Evolutionary conservation across 345 rosid species (phyloP), one percentile per base, ranked within the genome.

Genomic region (Salix koriyanagi): DNA sequence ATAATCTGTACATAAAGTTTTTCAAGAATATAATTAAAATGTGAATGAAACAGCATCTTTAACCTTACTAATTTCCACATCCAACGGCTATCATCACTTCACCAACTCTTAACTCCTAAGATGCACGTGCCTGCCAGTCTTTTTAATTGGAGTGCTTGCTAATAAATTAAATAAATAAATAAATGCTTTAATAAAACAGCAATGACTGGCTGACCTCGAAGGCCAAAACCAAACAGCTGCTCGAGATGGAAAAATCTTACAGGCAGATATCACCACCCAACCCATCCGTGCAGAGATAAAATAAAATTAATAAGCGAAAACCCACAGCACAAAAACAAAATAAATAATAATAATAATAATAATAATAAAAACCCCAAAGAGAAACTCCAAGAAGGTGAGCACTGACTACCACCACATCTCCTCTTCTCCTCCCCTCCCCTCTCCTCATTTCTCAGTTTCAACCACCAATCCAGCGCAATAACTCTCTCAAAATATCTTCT

Each of bases 281-380:
- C 69, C 88, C 89, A 79, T 77, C 84, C 87, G 86, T 88, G 85
- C 83, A 48, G 73, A 77, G n/a, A 71, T 79, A 58, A 75, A 67
- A 75, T 48, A 70, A 62, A 42, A 48, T 48, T 46, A 34, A 54
- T 9, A 56, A 8, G 14, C 6, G n/a, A 64, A 65, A 62, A 48
- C 54, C 54, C 54, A 65, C 78, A 41, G 52, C 16, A 39, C 36
- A 52, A 65, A 69, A 67, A 46, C 62, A 23, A 14, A 70, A 12
- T 46, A 48, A 48, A 6, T 16, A 21, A 42, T 39, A 60, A 34
- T 34, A 34, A 32, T 32, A 32, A 32, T 39, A 60, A 34, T 4
- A 34, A 30, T 30, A 32, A 30, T 30, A 30, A 30, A 58, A 2
- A 76, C 58, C 70, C 62, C 18, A 72, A 19, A 44, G 25, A 46